Base-by-base conservation (phyloP, 805 yeast genomes). In the Candida lessepsii region DNA sequence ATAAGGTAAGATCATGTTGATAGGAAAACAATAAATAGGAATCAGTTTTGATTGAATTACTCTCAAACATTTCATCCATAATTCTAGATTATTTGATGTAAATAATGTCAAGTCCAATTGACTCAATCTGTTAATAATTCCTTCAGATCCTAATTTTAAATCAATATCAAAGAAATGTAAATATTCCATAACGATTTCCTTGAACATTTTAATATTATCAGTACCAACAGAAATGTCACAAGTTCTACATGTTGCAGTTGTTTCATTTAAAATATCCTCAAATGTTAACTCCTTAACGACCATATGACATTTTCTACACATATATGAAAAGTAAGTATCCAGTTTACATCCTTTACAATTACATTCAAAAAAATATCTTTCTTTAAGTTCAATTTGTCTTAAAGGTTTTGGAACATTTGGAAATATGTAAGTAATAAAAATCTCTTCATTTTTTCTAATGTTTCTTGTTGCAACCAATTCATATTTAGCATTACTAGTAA, bases 281-380 rank as follows among this genome's bases (percentile, higher is more conserved):
- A 36, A 29, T 4, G 30, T 32, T 15, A 48, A 26, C 9, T 34
- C 14, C 15, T 38, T 29, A 3, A 44, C 14, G 4, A 40, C 9
- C 21, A 36, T 18, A 0, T 44, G 44, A 45, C 70, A 63, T 1
- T 30, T 17, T 1, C 35, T 37, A 39, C 67, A 63, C 9, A 37
- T 39, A 18, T 56, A 44, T 9, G 63, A 55, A 28, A 64, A 51
- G 48, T 51, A 54, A 14, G 33, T 27, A 44, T 68, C 73, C 28
- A 39, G 36, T 8, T 24, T 15, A 7, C 26, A n/a, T 41, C 72
- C 65, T 11, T 40, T 27, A 45, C 74, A 68, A n/a, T 46, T 26
- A 44, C 73, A 69, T 1, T 48, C 27, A 36, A 69, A 68, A 39
- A 52, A 63, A 41, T 55, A 68, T 31, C 61, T 52, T 5, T 39